These are phyloP conservation scores for Tetrapyrgos nigripes DNA, from an alignment of 1,284 basidiomycete species.

Conservation along the genomic window DNA sequence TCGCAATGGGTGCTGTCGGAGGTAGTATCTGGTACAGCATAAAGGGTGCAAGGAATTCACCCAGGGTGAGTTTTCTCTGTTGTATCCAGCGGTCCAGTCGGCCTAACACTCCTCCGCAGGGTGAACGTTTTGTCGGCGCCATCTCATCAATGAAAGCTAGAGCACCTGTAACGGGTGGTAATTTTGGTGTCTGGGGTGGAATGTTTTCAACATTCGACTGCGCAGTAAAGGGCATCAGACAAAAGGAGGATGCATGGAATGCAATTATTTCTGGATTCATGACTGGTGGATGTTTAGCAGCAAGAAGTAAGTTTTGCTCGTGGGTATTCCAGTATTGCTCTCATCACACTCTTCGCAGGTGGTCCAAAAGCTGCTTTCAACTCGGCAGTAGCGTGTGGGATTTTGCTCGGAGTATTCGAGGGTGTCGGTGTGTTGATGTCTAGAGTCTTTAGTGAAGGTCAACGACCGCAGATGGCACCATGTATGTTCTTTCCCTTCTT, in stretches of 20 bases:
- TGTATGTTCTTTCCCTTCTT: conserved; percentile 37
- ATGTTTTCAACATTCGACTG: conserved; percentile 99
- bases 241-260: conserved; percentile 99
- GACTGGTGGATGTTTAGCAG: conserved; percentile 96
- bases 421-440: conserved; percentile 91
- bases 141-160: conserved; percentile 97
- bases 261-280: conserved; percentile 98
- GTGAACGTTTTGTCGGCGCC: conserved; percentile 93
- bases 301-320: conserved; percentile 86
- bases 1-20: conserved; percentile 94
- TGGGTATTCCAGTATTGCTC: conserved; percentile 15
- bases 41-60: conserved; percentile 97
- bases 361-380: conserved; percentile 91
- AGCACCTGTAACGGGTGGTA: conserved; percentile 96
- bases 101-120: conserved; percentile 51
- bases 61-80: conserved; percentile 67
- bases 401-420: conserved; percentile 95
- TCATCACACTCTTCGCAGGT: conserved; percentile 52
- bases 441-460: conserved; percentile 83
- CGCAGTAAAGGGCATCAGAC: conserved; percentile 94
- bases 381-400: conserved; percentile 95
- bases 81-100: neutral
- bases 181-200: conserved; percentile 99
- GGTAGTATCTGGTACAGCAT: conserved; percentile 99
- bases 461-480: conserved; percentile 73